phyloP scores from a whole-genome alignment of 2,329 filamentous ascomycete species.

The Trichoderma sp. region DNA sequence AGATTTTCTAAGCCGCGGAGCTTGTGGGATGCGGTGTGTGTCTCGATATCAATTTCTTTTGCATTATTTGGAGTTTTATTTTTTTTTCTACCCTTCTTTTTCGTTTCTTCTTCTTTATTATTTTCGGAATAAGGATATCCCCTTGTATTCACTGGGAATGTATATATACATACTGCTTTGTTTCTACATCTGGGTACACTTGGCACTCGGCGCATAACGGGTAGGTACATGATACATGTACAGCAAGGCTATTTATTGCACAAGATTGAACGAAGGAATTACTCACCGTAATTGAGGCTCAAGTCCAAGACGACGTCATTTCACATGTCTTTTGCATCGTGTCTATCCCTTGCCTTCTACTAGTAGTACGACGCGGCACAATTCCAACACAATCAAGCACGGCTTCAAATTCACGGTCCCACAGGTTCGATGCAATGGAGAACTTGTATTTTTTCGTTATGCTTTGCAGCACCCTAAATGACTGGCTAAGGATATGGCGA shows the following conservation, averaged over 20 bases:
- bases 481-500: conserved; percentile 8
- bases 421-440: neutral
- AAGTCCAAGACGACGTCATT: neutral
- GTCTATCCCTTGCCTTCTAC: neutral
- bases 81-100: neutral
- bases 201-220: conserved; percentile 9
- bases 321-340: neutral
- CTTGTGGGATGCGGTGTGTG: neutral
- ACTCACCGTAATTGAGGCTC: neutral
- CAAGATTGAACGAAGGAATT: neutral
- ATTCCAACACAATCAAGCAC: neutral
- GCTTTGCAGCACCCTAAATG: conserved; percentile 11
- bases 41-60: conserved; percentile 1
- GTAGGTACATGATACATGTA: neutral
- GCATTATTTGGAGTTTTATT: conserved; percentile 25
- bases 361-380: neutral
- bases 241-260: neutral
- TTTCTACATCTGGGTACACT: neutral
- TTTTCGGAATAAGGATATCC: neutral
- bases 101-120: neutral
- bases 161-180: neutral
- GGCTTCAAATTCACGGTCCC: neutral
- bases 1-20: conserved; percentile 27
- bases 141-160: neutral
- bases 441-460: conserved; percentile 8